A percentile compares a stretch with the other conserved stretches of the same genome.
phyloP scores from a whole-genome alignment of 2,329 filamentous ascomycete genomes.

The Lasiodiplodia hormozganensis region DNA sequence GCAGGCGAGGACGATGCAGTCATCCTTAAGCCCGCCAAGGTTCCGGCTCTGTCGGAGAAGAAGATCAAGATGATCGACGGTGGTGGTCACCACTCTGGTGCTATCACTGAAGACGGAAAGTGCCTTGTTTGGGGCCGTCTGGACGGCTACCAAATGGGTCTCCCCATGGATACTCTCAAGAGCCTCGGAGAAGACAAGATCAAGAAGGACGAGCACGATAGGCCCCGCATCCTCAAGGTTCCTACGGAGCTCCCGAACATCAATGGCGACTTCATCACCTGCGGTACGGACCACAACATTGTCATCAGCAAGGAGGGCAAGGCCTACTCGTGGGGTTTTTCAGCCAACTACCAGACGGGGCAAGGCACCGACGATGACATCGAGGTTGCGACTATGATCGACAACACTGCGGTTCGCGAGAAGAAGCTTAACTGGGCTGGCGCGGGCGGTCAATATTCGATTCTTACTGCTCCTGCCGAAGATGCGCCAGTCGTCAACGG shows the following conservation, averaged over 20 bases:
- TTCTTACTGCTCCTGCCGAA: conserved; percentile 58
- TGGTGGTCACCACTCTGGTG: conserved; percentile 76
- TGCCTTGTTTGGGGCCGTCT: conserved; percentile 67
- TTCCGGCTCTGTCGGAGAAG: conserved; percentile 68
- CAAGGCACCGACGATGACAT: conserved; percentile 81
- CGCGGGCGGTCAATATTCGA: conserved; percentile 84
- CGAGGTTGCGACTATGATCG: conserved; percentile 76
- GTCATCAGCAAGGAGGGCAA: conserved; percentile 72
- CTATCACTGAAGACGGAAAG: conserved; percentile 60
- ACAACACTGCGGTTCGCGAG: conserved; percentile 81
- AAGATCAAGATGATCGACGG: conserved; percentile 74
- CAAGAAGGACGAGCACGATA: conserved; percentile 68
- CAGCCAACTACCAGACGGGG: conserved; percentile 80
- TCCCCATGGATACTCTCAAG: conserved; percentile 51
- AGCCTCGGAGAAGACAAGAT: conserved; percentile 63
- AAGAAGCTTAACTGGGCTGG: conserved; percentile 80
- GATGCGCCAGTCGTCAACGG: conserved; percentile 20
- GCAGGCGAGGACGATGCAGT: conserved; percentile 73
- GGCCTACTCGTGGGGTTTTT: conserved; percentile 82
- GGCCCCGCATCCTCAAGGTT: conserved; percentile 73
- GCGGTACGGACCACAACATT: conserved; percentile 76
- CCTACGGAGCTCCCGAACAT: conserved; percentile 67
- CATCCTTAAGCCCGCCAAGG: conserved; percentile 68
- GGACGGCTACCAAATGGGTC: conserved; percentile 63
- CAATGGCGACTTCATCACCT: conserved; percentile 61